Conservation (phyloP, 2,329 filamentous ascomycete species). For the Trematosphaeria pertusa region DNA sequence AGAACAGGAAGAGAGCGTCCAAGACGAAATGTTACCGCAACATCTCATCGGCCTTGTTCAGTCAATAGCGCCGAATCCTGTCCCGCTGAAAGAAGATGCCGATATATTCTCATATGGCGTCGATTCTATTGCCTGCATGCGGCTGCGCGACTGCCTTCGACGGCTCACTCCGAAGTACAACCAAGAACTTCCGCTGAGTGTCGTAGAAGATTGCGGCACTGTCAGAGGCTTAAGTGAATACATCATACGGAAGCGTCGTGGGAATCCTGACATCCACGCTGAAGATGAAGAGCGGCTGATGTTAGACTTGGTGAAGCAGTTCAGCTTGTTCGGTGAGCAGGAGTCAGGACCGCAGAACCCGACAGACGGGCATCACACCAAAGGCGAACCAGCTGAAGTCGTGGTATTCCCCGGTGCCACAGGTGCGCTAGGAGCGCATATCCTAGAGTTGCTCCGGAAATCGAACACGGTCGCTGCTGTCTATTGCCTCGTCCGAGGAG, state of each 20-base stretch:
- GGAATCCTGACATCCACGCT: conserved; percentile 34
- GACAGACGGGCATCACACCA: conserved; percentile 7
- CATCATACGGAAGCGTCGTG: conserved; percentile 50
- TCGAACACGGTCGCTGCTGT: conserved; percentile 52
- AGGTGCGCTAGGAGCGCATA: conserved; percentile 59
- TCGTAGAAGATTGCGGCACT: conserved; percentile 67
- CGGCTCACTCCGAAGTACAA: conserved; percentile 43
- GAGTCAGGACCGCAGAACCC: conserved; percentile 3
- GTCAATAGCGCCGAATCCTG: conserved; percentile 28
- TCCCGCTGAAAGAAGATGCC: conserved; percentile 42
- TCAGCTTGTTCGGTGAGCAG: conserved; percentile 51
- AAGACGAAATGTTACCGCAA: conserved; percentile 36
- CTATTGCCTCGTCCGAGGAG: conserved; percentile 64
- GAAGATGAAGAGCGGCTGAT: conserved; percentile 52
- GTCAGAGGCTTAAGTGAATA: conserved; percentile 52
- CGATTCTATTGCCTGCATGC: conserved; percentile 66
- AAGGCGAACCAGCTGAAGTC: conserved; percentile 14
- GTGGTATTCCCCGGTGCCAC: conserved; percentile 59
- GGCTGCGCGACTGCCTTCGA: conserved; percentile 53
- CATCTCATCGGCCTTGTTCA: conserved; percentile 29
- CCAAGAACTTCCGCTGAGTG: conserved; percentile 59
- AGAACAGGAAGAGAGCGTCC: conserved; percentile 19
- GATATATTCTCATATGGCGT: conserved; percentile 67
- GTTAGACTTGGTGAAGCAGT: conserved; percentile 56
- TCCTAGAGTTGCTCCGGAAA: conserved; percentile 55